Evolutionary conservation across 2,329 filamentous ascomycete species (phyloP).

Genomic region (Exophiala lecanii-corni): DNA sequence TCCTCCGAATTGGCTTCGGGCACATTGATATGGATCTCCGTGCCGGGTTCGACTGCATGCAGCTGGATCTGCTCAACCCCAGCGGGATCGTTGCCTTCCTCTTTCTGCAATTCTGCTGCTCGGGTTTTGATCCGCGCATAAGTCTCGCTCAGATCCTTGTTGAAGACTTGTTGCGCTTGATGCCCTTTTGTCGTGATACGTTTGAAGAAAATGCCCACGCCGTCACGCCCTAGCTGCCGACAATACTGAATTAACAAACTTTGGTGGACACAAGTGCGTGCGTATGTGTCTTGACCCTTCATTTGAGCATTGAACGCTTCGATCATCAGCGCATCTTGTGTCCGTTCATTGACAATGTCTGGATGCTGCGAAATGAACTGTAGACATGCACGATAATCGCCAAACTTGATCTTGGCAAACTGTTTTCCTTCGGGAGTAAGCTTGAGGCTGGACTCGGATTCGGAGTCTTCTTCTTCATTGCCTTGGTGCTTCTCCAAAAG

Average conservation of each 20-base stretch:
- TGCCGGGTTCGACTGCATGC: slow-evolving; percentile 90
- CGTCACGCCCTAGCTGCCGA: slow-evolving; percentile 79
- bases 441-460: slow-evolving; percentile 69
- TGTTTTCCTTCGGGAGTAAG: slow-evolving; percentile 72
- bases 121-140: slow-evolving; percentile 77
- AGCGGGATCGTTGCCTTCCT: slow-evolving; percentile 49
- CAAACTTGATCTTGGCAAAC: slow-evolving; percentile 72
- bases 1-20: slow-evolving; percentile 66
- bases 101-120: slow-evolving; percentile 65
- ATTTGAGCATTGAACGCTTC: slow-evolving; percentile 87
- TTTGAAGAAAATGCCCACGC: slow-evolving; percentile 91
- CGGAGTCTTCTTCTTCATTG: slow-evolving; percentile 42
- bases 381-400: slow-evolving; percentile 68
- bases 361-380: slow-evolving; percentile 77
- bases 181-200: slow-evolving; percentile 85
- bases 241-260: slow-evolving; percentile 92
- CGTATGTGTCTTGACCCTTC: slow-evolving; percentile 68
- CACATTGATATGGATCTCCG: slow-evolving; percentile 82
- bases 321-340: slow-evolving; percentile 85
- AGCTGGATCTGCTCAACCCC: slow-evolving; percentile 95
- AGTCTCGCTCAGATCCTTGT: slow-evolving; percentile 85
- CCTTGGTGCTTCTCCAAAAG: slow-evolving; percentile 36
- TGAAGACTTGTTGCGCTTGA: slow-evolving; percentile 85
- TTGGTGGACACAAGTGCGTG: slow-evolving; percentile 86
- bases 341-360: slow-evolving; percentile 71